Base-by-base conservation (phyloP, 1,284 basidiomycete genomes). In the Ganoderma sp. region DNA sequence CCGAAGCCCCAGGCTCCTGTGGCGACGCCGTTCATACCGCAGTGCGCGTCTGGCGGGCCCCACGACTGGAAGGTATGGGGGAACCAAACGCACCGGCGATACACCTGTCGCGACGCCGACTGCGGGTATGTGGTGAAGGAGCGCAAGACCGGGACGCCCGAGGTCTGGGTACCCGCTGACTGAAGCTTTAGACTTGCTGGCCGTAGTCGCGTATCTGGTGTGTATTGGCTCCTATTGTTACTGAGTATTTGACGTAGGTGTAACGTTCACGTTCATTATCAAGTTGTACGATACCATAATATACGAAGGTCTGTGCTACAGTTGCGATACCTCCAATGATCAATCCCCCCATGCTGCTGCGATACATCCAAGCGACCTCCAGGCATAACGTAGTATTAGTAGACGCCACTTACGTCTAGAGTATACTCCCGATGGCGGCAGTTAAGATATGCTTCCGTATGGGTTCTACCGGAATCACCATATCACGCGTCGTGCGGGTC, bases 51-150 rank as follows among this genome's bases (percentile, higher is more conserved):
- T 4, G 50, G 52, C 10, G 22, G 45, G 7, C 14, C 3, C 3
- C 73, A 74, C n/a, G 2, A 10, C 1, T 74, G 73, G 73, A 61
- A 63, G 28, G n/a, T 58, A 0, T 66, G 69, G 67, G 72, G 59
- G 14, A 71, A 67, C 50, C 63, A 58, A 7, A 61, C 32, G 7
- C 42, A 42, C 3, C 61, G 73, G 28, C 67, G 56, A 6, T 74
- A 73, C 64, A 70, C 34, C 3, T 74, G 72, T 63, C 28, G 15
- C n/a, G 32, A 5, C 32, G 32, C 3, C 1, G 32, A 10, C 9
- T 73, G 73, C 48, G 37, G 14, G 25, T n/a, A 60, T 3, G 41
- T 65, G 1, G 65, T 68, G 25, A 72, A 63, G 56, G 73, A 74
- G 50, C 62, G 61, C 41, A 73, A 71, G 63, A 12, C 15, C 5